Base-by-base conservation (phyloP, 116 monocot species). In the Cymodocea nodosa region DNA sequence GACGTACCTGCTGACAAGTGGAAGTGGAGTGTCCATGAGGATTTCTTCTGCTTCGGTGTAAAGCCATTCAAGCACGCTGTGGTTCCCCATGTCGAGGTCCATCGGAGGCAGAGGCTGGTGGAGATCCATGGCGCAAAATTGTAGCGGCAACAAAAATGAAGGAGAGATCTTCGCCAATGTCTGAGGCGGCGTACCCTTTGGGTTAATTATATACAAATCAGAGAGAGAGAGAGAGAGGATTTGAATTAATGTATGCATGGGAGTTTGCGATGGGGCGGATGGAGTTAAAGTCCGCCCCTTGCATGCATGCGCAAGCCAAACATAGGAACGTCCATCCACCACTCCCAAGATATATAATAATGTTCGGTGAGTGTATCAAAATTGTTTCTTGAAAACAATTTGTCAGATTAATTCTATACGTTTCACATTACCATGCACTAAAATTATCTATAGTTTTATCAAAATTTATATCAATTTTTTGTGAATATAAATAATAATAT, bases 1-100 rank as follows among this genome's bases (percentile, higher is more conserved):
- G n/a, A 17, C 54, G 20, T 54, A 54, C 54, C 54, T 54, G 54
- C 54, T 54, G 54, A 20, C 54, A 18, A 54, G 54, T 54, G 54
- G 17, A 18, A 54, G 54, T 54, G 54, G 17, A 20, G 54, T 5
- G n/a, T 54, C 54, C 54, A 20, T 19, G 11, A n/a, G 54, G 17
- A n/a, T 18, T 54, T 54, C 18, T 17, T 54, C 19, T 54, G 54
- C 54, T 17, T 54, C 19, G n/a, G 54, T 5, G 54, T 19, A 54
- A 20, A 20, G 4, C 54, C 54, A 54, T 4, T 19, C 54, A 54
- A 54, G 20, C 20, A 19, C n/a, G 54, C 15, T 54, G 16, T 54
- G 54, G 15, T 54, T 19, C 8, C 19, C 18, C 54, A 54, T 54
- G 15, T 20, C n/a, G 20, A n/a, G 18, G 2, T 54, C 54, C 17